A percentile compares a stretch with the other conserved stretches of the same genome.
Conservation (phyloP, 2,329 filamentous ascomycete genomes). For the Sporothrix schenckii region DNA sequence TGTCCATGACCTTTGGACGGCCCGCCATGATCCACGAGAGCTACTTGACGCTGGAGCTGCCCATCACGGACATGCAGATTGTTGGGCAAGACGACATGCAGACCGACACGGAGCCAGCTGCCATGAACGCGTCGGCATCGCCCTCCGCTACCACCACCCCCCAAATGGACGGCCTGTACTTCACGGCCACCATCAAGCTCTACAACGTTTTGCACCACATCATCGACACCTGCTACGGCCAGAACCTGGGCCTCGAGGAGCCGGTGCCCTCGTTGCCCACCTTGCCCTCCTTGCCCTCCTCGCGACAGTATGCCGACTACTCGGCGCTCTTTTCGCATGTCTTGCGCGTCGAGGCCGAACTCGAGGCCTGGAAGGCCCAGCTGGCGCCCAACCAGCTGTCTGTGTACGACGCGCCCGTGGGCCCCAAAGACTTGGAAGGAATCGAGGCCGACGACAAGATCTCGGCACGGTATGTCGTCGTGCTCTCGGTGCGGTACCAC, state of each 20-base stretch:
- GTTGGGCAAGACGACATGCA: not conserved
- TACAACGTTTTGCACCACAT: constrained; percentile 44
- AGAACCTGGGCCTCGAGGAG: constrained; percentile 47
- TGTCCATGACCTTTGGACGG: constrained; percentile 57
- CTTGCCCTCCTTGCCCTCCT: not conserved
- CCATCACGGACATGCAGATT: constrained; percentile 35
- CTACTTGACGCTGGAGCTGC: constrained; percentile 48
- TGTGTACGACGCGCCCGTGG: constrained; percentile 36
- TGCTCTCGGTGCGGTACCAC: constrained; percentile 45
- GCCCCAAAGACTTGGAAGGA: constrained; percentile 26
- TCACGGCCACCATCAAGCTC: constrained; percentile 44
- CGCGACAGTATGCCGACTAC: constrained; percentile 33
- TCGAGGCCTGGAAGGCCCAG: constrained; percentile 45
- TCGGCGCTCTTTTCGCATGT: constrained; percentile 43
- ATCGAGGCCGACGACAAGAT: constrained; percentile 19
- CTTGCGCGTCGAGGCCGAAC: constrained; percentile 46
- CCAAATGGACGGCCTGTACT: constrained; percentile 39
- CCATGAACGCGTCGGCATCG: not conserved
- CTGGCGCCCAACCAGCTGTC: constrained; percentile 38
- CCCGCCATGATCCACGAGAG: constrained; percentile 51
- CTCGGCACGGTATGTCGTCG: constrained; percentile 38
- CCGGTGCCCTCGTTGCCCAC: not conserved
- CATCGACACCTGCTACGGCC: constrained; percentile 49
- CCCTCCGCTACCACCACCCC: not conserved
- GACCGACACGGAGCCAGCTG: not conserved